phyloP scores from a whole-genome alignment of 2,329 filamentous ascomycete species.

The Lasiodiplodia citricola region DNA sequence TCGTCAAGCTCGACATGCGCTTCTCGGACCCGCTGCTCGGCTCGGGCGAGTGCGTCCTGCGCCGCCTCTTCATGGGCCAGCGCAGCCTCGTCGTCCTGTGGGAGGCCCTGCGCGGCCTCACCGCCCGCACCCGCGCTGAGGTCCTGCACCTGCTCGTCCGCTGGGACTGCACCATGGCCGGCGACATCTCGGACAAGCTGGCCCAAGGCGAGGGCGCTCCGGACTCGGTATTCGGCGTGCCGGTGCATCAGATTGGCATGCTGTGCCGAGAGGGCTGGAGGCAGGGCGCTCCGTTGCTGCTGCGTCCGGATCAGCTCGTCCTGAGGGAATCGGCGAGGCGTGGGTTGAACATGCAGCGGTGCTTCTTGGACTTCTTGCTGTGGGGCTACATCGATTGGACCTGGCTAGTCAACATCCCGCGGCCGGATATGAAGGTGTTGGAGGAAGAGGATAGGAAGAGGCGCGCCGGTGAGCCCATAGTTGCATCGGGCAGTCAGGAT shows the following conservation, averaged over 20 bases:
- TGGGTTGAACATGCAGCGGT: slow-evolving; percentile 13
- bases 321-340: slow-evolving; percentile 26
- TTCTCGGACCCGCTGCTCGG: slow-evolving; percentile 68
- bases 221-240: slow-evolving; percentile 13
- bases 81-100: slow-evolving; percentile 62
- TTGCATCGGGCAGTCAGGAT: background rate
- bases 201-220: background rate
- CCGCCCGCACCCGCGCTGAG: slow-evolving; percentile 57
- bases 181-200: background rate
- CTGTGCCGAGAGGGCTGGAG: slow-evolving; percentile 23
- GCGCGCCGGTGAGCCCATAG: background rate
- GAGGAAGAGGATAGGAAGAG: background rate
- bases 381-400: slow-evolving; percentile 23
- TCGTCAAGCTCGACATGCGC: slow-evolving; percentile 74
- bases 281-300: slow-evolving; percentile 1
- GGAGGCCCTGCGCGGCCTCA: slow-evolving; percentile 63
- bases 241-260: background rate
- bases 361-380: slow-evolving; percentile 21
- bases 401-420: background rate
- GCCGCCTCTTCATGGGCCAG: slow-evolving; percentile 57
- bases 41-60: slow-evolving; percentile 48
- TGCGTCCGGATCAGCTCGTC: slow-evolving; percentile 29
- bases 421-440: slow-evolving; percentile 13
- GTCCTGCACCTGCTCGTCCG: slow-evolving; percentile 62
- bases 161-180: slow-evolving; percentile 56